Evolutionary conservation across 2,329 filamentous ascomycete species (phyloP).

Genomic region (Aspergillus caelatus): DNA sequence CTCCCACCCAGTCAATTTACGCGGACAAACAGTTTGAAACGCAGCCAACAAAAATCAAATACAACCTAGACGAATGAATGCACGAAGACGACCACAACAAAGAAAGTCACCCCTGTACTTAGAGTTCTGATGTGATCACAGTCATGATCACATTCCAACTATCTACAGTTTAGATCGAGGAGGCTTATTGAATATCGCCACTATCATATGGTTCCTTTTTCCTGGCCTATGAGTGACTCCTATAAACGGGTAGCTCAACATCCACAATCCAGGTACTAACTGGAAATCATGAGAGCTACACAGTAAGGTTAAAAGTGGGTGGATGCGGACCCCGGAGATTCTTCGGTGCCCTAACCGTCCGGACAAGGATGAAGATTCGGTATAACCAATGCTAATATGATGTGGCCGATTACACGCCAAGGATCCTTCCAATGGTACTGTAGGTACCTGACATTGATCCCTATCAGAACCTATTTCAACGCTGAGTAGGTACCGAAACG

Average conservation of each 20-base stretch:
- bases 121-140: constrained; percentile 2
- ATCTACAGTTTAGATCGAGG: background rate
- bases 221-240: background rate
- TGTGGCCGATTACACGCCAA: background rate
- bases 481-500: background rate
- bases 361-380: background rate
- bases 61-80: background rate
- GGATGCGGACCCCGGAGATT: background rate
- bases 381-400: background rate
- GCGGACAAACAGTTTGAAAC: background rate
- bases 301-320: background rate
- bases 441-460: constrained; percentile 1
- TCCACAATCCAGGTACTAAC: background rate
- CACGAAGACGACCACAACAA: background rate
- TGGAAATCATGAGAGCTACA: background rate
- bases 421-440: background rate
- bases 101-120: background rate
- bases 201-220: background rate
- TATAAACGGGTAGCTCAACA: background rate
- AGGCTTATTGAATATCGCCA: background rate
- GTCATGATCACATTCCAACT: background rate
- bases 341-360: background rate
- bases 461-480: background rate
- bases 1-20: background rate
- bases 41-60: background rate